Evolutionary conservation across 495 filamentous ascomycete genomes (phyloP).

Genomic region (Tuber umbilicatum): DNA sequence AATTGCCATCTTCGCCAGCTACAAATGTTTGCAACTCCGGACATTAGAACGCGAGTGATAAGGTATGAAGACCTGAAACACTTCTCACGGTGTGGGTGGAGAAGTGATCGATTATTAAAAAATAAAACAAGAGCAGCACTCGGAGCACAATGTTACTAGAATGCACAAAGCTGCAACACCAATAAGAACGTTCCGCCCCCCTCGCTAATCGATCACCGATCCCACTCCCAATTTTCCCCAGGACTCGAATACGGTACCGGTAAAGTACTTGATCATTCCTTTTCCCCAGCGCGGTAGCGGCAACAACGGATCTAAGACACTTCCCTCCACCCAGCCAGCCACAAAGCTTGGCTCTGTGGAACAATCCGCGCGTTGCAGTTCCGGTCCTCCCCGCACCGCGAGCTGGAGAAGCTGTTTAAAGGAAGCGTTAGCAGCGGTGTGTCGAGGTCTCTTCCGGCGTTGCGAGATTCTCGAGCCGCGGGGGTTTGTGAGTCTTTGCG

Average conservation of each 20-base stretch:
- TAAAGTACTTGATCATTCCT: no score
- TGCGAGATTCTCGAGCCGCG: not conserved
- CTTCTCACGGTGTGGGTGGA: not conserved
- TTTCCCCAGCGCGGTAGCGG: not conserved
- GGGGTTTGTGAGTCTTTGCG: not conserved
- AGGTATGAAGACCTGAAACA: not conserved
- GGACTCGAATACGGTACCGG: not conserved
- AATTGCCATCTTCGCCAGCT: not conserved
- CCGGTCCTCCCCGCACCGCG: not conserved
- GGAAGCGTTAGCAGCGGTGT: not conserved
- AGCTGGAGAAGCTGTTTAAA: not conserved
- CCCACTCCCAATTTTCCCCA: not conserved
- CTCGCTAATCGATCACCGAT: not conserved
- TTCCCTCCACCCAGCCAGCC: not conserved
- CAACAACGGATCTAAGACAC: not conserved
- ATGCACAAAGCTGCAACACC: not conserved
- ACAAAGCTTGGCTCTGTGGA: not conserved
- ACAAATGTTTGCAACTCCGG: not conserved
- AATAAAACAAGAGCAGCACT: not conserved
- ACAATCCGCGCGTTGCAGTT: not conserved
- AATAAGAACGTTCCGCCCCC: not conserved
- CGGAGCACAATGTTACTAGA: not conserved
- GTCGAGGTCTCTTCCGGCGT: not conserved
- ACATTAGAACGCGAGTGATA: not conserved
- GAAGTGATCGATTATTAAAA: not conserved